Base-by-base conservation (phyloP, 2,329 filamentous ascomycete genomes). In the Exophiala bonariae region DNA sequence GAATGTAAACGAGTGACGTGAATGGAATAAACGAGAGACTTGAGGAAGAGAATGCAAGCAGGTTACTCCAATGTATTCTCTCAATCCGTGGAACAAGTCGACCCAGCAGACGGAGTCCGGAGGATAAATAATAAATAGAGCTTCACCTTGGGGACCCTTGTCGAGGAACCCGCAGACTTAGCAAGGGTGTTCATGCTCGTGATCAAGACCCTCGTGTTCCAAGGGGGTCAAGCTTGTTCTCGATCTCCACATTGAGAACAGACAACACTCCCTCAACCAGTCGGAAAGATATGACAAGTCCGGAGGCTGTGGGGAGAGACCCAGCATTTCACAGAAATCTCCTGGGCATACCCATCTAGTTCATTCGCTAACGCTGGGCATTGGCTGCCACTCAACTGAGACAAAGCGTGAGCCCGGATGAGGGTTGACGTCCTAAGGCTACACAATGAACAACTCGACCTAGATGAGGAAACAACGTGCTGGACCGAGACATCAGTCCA, bases 1-100 rank as follows among this genome's bases (percentile, higher is more conserved):
- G 66, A 95, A 95, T 58, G 93, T 87, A 68, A 96, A 97, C 75
- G 96, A 96, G 63, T 93, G 86, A 61, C 83, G 23, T 26, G 23
- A 26, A 26, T 26, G 41, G 89, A 91, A 50, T 87, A 84, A 33
- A 91, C 89, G 44, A 97, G 74, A 47, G 86, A 83, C 44, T 87
- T 87, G 58, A 90, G 23, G 23, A 26, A 26, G 11, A 26, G 6
- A 26, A 86, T 61, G 86, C 83, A 66, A 84, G 86, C 23, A 97
- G 74, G 67, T 99, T 93, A 57, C 83, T 89, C 69, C 71, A 85
- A 60, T 85, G 60, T 80, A 81, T 52, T 78, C 74, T 50, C 71
- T 70, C 66, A 85, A 73, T 38, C 81, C 81, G 54, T 81, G 75
- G 50, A 85, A 81, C 59, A 84, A 81, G 16, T 79, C 79, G 55